These are phyloP conservation scores for Secale cereale DNA, from an alignment of 176 grass and related monocot species.

Conservation along the genomic window DNA sequence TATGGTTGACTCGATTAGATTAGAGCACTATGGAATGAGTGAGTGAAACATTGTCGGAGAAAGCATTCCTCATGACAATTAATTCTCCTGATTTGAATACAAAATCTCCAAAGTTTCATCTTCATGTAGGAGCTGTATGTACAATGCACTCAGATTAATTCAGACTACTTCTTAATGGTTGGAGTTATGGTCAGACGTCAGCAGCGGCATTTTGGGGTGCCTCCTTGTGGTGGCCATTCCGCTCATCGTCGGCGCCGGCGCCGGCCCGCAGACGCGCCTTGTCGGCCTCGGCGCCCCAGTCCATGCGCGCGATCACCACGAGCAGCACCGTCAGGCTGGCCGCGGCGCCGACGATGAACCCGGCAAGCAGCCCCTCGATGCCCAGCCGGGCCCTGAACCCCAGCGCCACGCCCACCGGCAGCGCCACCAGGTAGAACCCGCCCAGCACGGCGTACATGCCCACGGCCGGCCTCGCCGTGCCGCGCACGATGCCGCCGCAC, in stretches of 20 bases:
- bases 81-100: neutral
- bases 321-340: slow-evolving; percentile 45
- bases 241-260: neutral
- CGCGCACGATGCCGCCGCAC: slow-evolving; percentile 71
- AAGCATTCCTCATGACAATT: too few relatives aligned
- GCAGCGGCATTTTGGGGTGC: neutral
- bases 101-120: neutral
- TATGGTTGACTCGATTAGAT: too few relatives aligned
- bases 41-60: too few relatives aligned
- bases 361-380: slow-evolving; percentile 50
- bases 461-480: slow-evolving; percentile 63
- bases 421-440: slow-evolving; percentile 77
- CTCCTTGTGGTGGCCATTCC: neutral
- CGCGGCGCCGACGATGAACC: slow-evolving; percentile 53
- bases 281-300: slow-evolving; percentile 57
- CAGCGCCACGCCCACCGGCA: slow-evolving; percentile 56
- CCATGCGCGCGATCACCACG: slow-evolving; percentile 43
- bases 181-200: neutral
- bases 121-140: neutral
- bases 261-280: slow-evolving; percentile 50
- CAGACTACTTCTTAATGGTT: neutral
- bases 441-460: slow-evolving; percentile 65
- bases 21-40: too few relatives aligned
- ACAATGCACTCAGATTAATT: neutral
- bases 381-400: slow-evolving; percentile 56